Percentiles rank a stretch among this genome's conserved stretches.
phyloP scores from a whole-genome alignment of 192 early-diverging fungal genomes.

The Ambispora gerdemannii region DNA sequence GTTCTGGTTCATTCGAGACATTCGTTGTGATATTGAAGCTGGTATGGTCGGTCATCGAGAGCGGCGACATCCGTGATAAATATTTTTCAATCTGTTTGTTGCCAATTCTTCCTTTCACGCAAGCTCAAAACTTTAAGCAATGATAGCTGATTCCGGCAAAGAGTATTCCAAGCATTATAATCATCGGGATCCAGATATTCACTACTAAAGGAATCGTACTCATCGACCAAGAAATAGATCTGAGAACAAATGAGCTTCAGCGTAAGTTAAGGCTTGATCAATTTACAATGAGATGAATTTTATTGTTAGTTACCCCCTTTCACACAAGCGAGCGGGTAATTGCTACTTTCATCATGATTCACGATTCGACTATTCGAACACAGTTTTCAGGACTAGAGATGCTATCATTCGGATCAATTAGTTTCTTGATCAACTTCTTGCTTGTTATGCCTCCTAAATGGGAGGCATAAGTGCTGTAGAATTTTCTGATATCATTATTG shows the following conservation, averaged over 20 bases:
- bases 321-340: conserved; percentile 37
- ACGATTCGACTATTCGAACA: conserved; percentile 29
- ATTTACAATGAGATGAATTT: background rate
- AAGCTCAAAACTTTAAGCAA: conserved; percentile 39
- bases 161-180: too few relatives aligned
- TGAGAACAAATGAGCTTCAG: conserved; percentile 14
- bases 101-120: conserved; percentile 34
- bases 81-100: conserved; percentile 32
- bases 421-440: background rate
- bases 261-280: conserved; percentile 23
- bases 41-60: conserved; percentile 36
- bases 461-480: conserved; percentile 2
- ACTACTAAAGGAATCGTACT: conserved; percentile 41
- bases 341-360: conserved; percentile 13
- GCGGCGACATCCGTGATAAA: conserved; percentile 36
- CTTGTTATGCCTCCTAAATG: background rate
- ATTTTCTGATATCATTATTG: conserved; percentile 4
- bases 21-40: conserved; percentile 37
- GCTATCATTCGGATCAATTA: too few relatives aligned
- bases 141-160: conserved; percentile 6
- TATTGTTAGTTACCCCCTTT: conserved; percentile 33
- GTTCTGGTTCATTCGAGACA: conserved; percentile 31
- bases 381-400: conserved; percentile 15
- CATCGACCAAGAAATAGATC: conserved; percentile 42
- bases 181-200: conserved; percentile 32